Conservation (phyloP, 176 grass and related monocot genomes). For the Musa acuminata region DNA sequence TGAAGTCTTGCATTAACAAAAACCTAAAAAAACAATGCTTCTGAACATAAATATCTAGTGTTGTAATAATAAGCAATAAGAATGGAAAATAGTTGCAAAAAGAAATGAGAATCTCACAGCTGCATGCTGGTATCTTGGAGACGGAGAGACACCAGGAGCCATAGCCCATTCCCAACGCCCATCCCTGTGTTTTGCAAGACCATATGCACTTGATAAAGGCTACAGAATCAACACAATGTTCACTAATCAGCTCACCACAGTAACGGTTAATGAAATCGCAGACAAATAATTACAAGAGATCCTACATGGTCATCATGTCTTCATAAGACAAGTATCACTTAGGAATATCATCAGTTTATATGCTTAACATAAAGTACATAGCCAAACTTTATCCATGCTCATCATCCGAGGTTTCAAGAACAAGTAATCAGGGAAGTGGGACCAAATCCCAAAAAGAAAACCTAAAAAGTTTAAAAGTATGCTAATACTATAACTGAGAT, state of each 20-base stretch:
- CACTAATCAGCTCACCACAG: background rate
- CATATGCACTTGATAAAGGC: conserved; percentile 84
- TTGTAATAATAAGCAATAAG: background rate
- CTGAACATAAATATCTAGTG: background rate
- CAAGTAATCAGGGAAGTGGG: no score
- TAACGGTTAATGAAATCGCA: background rate
- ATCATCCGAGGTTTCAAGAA: no score
- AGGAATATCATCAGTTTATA: no score
- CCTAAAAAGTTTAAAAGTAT: no score
- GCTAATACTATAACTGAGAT: no score
- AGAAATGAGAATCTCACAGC: conserved; percentile 37
- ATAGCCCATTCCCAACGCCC: conserved; percentile 99
- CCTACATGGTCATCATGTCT: no score
- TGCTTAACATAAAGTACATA: no score
- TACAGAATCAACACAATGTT: conserved; percentile 20
- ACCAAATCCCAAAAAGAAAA: no score
- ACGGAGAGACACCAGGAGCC: conserved; percentile 91
- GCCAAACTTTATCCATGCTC: no score
- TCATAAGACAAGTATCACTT: no score
- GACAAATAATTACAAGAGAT: no score
- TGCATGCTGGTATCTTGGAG: conserved; percentile 95
- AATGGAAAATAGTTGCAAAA: background rate
- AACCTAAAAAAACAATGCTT: conserved; percentile 44
- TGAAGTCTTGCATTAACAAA: conserved; percentile 98
- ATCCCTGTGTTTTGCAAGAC: conserved; percentile 98